Evolutionary conservation across 257 asterid species (phyloP), one percentile per base, ranked within the genome.

Genomic region (Solanum commersonii): DNA sequence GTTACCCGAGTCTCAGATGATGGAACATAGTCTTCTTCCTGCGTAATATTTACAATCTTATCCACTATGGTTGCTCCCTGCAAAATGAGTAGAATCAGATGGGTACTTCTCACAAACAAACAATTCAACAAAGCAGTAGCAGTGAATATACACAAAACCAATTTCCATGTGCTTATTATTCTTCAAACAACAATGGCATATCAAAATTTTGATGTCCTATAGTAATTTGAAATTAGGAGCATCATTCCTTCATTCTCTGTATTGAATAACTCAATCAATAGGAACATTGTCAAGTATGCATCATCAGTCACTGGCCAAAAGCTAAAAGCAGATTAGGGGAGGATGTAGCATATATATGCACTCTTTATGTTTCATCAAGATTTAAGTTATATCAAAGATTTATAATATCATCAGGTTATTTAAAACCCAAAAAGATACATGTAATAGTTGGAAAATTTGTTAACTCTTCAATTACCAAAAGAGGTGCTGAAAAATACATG

Each of bases 41-140:
- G 92, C 77, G 91, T 84, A 68, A 95, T 95, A 84, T 84, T 92
- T 90, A 94, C 98, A 86, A 91, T 94, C 92, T 90, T 95, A 92
- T 95, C 98, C 88, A 95, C 95, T 89, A 95, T 93, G 60, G 98
- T 95, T 70, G 98, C 98, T 84, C 98, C 98, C 98, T 95, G 93
- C 88, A 89, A 85, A 84, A 77, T 38, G 81, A 27, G 86, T 46
- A 72, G 65, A 37, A 87, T 33, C 31, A 18, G 20, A 76, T 77
- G 44, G 33, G 6, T 27, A 78, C 34, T 33, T 25, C 16, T 18
- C 29, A 7, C 46, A 73, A 73, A 20, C 49, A 73, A 73, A 73
- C 81, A 73, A 73, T 34, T 73, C 46, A 73, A 73, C 46, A 73
- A 73, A 73, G 46, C 29, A 34, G 29, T 34, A 35, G 82, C 81